Evolutionary conservation across 805 yeast species (phyloP).

Genomic region (Metschnikowia amazonensis): DNA sequence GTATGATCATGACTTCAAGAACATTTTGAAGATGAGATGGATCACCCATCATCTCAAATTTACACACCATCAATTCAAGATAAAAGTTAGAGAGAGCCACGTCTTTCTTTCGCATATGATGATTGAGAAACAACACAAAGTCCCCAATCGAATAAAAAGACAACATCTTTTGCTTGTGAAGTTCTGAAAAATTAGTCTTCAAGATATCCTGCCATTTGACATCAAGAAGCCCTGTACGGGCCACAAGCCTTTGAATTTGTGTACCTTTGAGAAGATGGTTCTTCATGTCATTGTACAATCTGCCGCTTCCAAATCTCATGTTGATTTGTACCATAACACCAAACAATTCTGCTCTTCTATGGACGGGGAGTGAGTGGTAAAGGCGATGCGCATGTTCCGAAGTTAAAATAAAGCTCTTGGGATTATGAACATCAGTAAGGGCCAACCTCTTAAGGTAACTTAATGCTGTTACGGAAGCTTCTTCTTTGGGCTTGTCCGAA

Average conservation of each 20-base stretch:
- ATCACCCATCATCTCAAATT: conserved; percentile 26
- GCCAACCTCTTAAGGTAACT: conserved; percentile 28
- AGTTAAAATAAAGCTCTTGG: conserved; percentile 17
- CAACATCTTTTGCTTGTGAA: conserved; percentile 27
- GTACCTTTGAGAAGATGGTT: conserved; percentile 26
- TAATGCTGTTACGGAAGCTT: conserved; percentile 20
- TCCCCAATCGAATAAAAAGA: conserved; percentile 29
- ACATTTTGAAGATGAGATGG: conserved; percentile 21
- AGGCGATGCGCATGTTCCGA: background rate
- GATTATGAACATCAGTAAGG: conserved; percentile 20
- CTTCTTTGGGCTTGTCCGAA: conserved; percentile 11
- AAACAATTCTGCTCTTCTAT: conserved; percentile 22
- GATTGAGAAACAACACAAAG: conserved; percentile 21
- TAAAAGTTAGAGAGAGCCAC: conserved; percentile 32
- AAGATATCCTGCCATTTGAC: conserved; percentile 38
- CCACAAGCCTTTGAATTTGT: conserved; percentile 29
- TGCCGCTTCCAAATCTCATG: conserved; percentile 24
- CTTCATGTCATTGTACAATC: conserved; percentile 19
- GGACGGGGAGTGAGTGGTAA: background rate
- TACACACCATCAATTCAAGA: conserved; percentile 33
- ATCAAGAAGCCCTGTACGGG: conserved; percentile 34
- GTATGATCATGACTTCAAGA: conserved; percentile 26
- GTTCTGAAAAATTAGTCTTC: conserved; percentile 14
- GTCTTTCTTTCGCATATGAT: conserved; percentile 25
- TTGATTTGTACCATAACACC: conserved; percentile 31